A percentile compares a stretch with the other conserved stretches of the same genome.
Evolutionary conservation across 2,329 filamentous ascomycete genomes (phyloP).

Genomic region (Cladophialophora exuberans): DNA sequence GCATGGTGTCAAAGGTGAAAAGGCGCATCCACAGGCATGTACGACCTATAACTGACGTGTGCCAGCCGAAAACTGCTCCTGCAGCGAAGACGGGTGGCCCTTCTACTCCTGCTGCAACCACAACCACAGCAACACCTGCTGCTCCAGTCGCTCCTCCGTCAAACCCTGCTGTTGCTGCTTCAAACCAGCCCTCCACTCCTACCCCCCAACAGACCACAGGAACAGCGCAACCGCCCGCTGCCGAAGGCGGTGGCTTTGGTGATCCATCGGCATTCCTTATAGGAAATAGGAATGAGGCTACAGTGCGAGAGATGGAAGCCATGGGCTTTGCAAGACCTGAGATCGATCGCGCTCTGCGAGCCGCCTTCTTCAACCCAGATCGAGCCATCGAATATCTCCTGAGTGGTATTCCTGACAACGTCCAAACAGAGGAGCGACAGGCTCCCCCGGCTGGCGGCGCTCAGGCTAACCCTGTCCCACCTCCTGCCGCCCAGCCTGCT

Average conservation of each 20-base stretch:
- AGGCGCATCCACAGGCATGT: too few relatives aligned
- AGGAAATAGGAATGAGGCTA: constrained; percentile 78
- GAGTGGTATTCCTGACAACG: constrained; percentile 85
- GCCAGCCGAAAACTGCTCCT: constrained; percentile 70
- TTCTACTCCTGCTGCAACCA: constrained; percentile 52
- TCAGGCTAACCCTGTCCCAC: constrained; percentile 34
- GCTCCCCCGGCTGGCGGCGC: constrained; percentile 40
- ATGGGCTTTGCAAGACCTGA: constrained; percentile 93
- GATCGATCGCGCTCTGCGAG: constrained; percentile 92
- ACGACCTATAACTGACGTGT: constrained; percentile 15
- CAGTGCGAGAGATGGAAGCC: constrained; percentile 89
- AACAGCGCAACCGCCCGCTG: constrained; percentile 46
- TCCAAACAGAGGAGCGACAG: constrained; percentile 70
- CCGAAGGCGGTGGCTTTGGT: constrained; percentile 58
- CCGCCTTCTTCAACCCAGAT: constrained; percentile 95
- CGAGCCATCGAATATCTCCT: constrained; percentile 95
- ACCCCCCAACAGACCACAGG: constrained; percentile 45
- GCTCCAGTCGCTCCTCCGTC: constrained; percentile 51
- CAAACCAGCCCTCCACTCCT: constrained; percentile 52
- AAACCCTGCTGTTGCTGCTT: constrained; percentile 61
- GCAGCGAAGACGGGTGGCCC: constrained; percentile 53
- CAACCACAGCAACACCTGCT: constrained; percentile 55
- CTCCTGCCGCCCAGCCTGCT: constrained; percentile 42
- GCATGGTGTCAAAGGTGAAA: constrained; percentile 98
- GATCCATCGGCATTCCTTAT: constrained; percentile 83